phyloP scores from a whole-genome alignment of 176 grass and related monocot species.

The Zizania latifolia region DNA sequence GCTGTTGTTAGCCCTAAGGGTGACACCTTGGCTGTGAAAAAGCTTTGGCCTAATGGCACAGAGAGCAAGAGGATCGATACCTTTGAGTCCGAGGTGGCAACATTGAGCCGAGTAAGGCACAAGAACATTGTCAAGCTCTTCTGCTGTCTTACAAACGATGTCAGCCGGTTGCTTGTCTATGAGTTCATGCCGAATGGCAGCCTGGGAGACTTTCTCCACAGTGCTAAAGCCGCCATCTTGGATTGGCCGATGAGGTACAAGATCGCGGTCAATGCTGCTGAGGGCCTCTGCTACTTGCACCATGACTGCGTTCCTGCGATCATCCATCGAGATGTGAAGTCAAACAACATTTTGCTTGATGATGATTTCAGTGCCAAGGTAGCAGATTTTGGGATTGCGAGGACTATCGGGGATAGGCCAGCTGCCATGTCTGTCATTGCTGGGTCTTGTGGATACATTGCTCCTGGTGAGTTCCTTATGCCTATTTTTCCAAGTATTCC shows the following conservation, averaged over 20 bases:
- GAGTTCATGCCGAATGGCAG: slow-evolving; percentile 99
- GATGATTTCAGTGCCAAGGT: slow-evolving; percentile 56
- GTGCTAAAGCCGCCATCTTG: slow-evolving; percentile 38
- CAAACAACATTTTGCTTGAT: slow-evolving; percentile 89
- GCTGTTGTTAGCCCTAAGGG: slow-evolving; percentile 29
- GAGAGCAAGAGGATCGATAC: slow-evolving; percentile 2
- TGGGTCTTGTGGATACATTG: slow-evolving; percentile 85
- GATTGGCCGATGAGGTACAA: slow-evolving; percentile 61
- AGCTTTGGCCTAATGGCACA: slow-evolving; percentile 17
- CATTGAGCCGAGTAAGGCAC: slow-evolving; percentile 63
- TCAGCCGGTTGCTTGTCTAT: slow-evolving; percentile 58
- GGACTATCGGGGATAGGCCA: slow-evolving; percentile 32
- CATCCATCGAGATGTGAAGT: slow-evolving; percentile 86
- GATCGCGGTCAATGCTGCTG: slow-evolving; percentile 59
- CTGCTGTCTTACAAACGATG: slow-evolving; percentile 41
- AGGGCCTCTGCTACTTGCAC: slow-evolving; percentile 82
- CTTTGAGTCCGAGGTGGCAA: slow-evolving; percentile 57
- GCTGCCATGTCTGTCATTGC: slow-evolving; percentile 67
- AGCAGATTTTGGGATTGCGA: slow-evolving; percentile 83
- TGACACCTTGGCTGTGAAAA: slow-evolving; percentile 60
- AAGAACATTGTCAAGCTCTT: slow-evolving; percentile 85
- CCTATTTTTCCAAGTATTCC: neutral
- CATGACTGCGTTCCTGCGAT: slow-evolving; percentile 72
- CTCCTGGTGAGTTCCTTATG: slow-evolving; percentile 58
- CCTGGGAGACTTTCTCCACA: slow-evolving; percentile 66